Evolutionary conservation across 352 stramenopile species (phyloP), one percentile per base, ranked within the genome.

Genomic region (Globisporangium orthogonon): DNA sequence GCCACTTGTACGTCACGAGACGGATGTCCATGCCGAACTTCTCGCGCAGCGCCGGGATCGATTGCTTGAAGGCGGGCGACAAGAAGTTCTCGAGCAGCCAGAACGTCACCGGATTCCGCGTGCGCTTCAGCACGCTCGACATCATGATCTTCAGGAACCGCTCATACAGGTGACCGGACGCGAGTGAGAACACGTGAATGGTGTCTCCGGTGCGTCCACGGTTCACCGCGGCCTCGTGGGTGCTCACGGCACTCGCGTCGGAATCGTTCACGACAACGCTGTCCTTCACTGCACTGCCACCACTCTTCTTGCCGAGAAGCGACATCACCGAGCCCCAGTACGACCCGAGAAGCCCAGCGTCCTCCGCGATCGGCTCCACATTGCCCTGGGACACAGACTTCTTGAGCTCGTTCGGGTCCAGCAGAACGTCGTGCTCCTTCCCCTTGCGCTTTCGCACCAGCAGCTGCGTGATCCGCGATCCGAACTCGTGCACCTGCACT

Each of bases 81-180:
- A 99, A 64, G 66, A 99, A 99, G 66, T 98, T 98, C 71, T 99
- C 97, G 52, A 99, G 89, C 13, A 99, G 70, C 97, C 98, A 99
- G 63, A 99, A 99, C 52, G 98, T 99, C n/a, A 99, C 97, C 5
- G 93, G 95, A 52, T 97, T 94, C 33, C 89, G 87, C 15, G 96
- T 98, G 46, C 93, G 83, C 74, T 98, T 99, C 3, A 97, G 94
- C 40, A 99, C 97, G 61, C 89, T 98, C 17, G 98, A 88, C 97
- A 99, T 99, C 98, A 99, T 99, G 65, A 99, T 99, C 69, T 99
- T 99, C 41, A 99, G 65, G 62, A 99, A 97, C 28, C 97, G 80
- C 69, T 99, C 98, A 66, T 99, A 99, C 35, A 99, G 66, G 62
- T 99, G 96, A 23, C 98, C 85, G 17, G 85, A 83, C 17, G 97